Evolutionary conservation across 805 yeast genomes (phyloP), one percentile per base, ranked within the genome.

Genomic region (Candida insectorum): DNA sequence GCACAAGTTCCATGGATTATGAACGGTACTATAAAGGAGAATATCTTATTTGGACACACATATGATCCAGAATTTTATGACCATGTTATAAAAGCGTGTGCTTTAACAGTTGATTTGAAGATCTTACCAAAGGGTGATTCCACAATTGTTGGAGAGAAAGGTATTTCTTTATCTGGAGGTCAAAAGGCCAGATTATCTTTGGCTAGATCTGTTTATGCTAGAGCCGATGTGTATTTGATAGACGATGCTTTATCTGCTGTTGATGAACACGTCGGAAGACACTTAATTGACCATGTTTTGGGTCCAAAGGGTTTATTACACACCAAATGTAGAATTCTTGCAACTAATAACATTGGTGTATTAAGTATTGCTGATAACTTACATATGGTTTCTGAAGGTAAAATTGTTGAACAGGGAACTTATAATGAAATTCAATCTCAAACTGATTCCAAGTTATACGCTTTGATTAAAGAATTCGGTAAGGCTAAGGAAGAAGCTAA

Each of bases 181-280:
- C 98, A 93, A 60, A 93, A 93, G 70, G 97, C 98, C 0, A 79
- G 98, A 56, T 71, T 93, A 23, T 81, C 95, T 1, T 72, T 93
- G 33, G 98, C 98, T 0, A 77, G 98, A 55, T 97, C 98, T 9
- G 96, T 93, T 7, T 93, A 93, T 55, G 76, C 96, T 9, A 73
- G 97, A 44, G 94, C 97, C 3, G 97, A 93, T 52, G 77, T 93
- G 19, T 88, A 86, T 55, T 62, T 93, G 25, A 62, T 93, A 43
- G 98, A 93, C 57, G 98, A 93, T 60, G 85, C 95, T 7, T 71
- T 93, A 39, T 83, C 95, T 55, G 98, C 98, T 16, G 98, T 93
- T 26, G 98, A 93, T 61, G 97, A 88, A 49, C 98, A 93, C 56
- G 98, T 93, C 43, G 91, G 96, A 9, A 79, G 77, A 44, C 95